phyloP scores from a whole-genome alignment of 768 basidiomycete genomes.

The Chlorophyllum brunneum region DNA sequence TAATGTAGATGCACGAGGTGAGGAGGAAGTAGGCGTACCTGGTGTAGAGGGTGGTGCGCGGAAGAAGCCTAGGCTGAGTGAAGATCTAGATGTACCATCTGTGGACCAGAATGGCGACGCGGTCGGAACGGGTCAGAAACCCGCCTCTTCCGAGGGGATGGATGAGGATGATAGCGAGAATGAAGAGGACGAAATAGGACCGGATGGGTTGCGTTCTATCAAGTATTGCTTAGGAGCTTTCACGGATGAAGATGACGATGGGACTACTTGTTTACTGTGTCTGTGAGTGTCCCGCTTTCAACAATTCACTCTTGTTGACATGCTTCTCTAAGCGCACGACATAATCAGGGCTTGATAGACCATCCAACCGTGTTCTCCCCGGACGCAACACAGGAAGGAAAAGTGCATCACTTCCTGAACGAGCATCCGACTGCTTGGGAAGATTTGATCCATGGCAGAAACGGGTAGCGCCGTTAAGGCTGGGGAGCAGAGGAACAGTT shows the following conservation, averaged over 20 bases:
- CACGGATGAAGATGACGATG: constrained; percentile 31
- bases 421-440: constrained; percentile 51
- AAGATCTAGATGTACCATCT: not conserved
- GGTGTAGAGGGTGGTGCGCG: not conserved
- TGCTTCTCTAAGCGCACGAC: constrained; percentile 29
- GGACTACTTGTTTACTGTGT: constrained; percentile 46
- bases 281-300: constrained; percentile 32
- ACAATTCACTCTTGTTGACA: not conserved
- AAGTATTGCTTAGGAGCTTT: constrained; percentile 41
- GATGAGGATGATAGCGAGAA: constrained; percentile 30
- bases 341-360: constrained; percentile 20
- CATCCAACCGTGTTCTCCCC: constrained; percentile 22
- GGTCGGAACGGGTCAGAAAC: not conserved
- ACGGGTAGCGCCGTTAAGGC: not conserved
- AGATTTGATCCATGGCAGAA: constrained; percentile 19
- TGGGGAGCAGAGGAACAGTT: not conserved
- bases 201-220: constrained; percentile 37
- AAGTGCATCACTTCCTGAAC: constrained; percentile 43
- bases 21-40: not conserved
- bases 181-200: constrained; percentile 33
- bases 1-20: not conserved
- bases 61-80: not conserved
- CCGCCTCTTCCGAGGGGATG: not conserved
- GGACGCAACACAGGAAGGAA: constrained; percentile 34
- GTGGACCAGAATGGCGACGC: not conserved